Percentiles rank a stretch among this genome's conserved stretches.
These are phyloP conservation scores for Nemania sp. DNA, from an alignment of 2,329 filamentous ascomycete genomes.

Conservation along the genomic window DNA sequence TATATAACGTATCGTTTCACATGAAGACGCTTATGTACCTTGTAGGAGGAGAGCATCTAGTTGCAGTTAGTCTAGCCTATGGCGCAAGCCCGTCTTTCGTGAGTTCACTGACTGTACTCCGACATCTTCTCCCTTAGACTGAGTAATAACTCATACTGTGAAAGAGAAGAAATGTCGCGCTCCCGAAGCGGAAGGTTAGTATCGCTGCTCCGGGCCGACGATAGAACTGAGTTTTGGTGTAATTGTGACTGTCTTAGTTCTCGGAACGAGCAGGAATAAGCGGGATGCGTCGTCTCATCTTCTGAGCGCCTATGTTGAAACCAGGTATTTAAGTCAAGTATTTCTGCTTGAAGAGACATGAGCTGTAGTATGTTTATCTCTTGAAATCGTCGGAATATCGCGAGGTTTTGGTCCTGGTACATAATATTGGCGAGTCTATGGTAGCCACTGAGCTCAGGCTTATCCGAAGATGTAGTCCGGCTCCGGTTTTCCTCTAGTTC, in stretches of 20 bases:
- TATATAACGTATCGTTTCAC: too few relatives aligned
- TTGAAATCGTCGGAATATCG: conserved; percentile 5
- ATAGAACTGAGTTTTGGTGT: neutral
- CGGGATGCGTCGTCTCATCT: neutral
- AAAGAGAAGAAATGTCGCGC: neutral
- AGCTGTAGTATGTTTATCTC: conserved; percentile 6
- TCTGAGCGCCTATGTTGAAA: neutral
- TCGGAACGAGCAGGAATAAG: neutral
- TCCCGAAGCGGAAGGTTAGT: neutral
- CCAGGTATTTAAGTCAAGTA: neutral
- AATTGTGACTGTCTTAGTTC: conserved; percentile 1
- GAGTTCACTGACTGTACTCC: conserved; percentile 10
- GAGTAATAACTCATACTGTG: neutral
- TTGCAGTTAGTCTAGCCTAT: neutral
- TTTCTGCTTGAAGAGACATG: conserved; percentile 6
- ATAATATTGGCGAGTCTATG: conserved; percentile 5
- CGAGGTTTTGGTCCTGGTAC: neutral
- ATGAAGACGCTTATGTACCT: too few relatives aligned
- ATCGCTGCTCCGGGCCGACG: neutral
- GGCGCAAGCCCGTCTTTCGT: neutral
- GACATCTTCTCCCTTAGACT: conserved; percentile 8
- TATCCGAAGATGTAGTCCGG: neutral
- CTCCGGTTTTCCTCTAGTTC: neutral
- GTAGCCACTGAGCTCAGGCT: neutral
- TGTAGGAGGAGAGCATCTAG: neutral